Percentiles rank a stretch among this genome's conserved stretches.
Conservation (phyloP, 192 early-diverging fungal genomes). For the Neocallimastix lanati region DNA sequence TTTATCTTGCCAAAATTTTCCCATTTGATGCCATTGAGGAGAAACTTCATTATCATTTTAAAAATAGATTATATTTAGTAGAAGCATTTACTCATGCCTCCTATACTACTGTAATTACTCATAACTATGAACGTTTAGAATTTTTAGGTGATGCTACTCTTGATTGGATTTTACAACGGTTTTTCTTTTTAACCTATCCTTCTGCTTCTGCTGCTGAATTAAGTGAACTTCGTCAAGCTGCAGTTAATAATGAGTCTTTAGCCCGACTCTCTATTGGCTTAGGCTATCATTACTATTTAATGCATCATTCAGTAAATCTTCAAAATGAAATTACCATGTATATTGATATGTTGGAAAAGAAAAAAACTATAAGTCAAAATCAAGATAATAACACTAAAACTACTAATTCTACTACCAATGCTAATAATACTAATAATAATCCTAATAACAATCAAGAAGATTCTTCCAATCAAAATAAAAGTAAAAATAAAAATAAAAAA, state of each 20-base stretch:
- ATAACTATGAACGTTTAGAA: neutral
- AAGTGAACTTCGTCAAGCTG: neutral
- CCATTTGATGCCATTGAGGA: neutral
- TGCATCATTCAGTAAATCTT: neutral
- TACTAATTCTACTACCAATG: too few relatives aligned
- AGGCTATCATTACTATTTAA: neutral
- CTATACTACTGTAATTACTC: neutral
- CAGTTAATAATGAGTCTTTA: neutral
- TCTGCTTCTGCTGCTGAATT: neutral
- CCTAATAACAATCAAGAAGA: too few relatives aligned
- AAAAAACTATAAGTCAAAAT: too few relatives aligned
- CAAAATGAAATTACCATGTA: neutral
- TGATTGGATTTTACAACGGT: neutral
- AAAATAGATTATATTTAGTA: neutral
- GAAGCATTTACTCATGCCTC: neutral
- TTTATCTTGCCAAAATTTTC: neutral
- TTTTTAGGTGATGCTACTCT: neutral
- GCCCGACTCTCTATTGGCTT: neutral
- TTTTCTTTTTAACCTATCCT: neutral
- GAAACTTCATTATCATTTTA: neutral
- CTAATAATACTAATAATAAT: too few relatives aligned
- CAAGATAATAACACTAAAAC: too few relatives aligned
- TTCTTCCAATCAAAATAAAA: too few relatives aligned
- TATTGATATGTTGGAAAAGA: neutral
- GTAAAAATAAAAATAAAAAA: too few relatives aligned